A percentile compares a stretch with the other conserved stretches of the same genome.
Conservation (phyloP, 2,329 filamentous ascomycete species). For the Xylariaceae sp. region DNA sequence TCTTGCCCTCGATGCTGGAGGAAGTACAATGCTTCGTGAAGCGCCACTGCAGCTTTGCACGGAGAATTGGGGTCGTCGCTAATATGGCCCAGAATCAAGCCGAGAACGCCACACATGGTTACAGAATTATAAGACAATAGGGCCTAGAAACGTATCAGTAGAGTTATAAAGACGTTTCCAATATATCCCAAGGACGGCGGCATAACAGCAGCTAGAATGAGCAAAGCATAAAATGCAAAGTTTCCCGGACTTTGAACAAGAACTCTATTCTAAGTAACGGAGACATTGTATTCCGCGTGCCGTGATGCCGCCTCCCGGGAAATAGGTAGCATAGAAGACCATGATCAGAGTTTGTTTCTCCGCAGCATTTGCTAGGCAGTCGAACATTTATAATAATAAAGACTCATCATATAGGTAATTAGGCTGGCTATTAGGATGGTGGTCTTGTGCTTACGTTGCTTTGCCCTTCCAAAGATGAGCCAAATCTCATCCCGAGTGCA, state of each 20-base stretch:
- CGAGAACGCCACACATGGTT: constrained; percentile 66
- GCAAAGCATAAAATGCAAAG: background rate
- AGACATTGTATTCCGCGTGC: background rate
- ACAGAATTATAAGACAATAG: constrained; percentile 3
- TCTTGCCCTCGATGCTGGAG: constrained; percentile 73
- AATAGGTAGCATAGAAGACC: constrained; percentile 5
- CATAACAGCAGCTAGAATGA: constrained; percentile 6
- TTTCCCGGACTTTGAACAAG: background rate
- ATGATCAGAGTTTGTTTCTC: constrained; percentile 34
- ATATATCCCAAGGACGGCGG: constrained; percentile 5
- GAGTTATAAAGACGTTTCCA: background rate
- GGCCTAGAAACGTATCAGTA: constrained; percentile 8
- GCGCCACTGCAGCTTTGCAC: constrained; percentile 61
- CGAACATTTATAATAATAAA: constrained; percentile 37
- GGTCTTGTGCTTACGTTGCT: background rate
- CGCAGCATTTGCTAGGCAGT: constrained; percentile 37
- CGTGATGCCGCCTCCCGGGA: constrained; percentile 8
- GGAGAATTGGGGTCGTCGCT: constrained; percentile 43
- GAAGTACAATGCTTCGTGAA: constrained; percentile 45
- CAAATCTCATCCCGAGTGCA: constrained; percentile 2
- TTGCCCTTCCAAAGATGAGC: background rate
- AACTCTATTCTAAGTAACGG: background rate
- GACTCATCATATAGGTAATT: constrained; percentile 32
- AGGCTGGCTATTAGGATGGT: background rate
- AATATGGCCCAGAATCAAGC: constrained; percentile 61